phyloP scores from a whole-genome alignment of 805 yeast genomes.

The Danielozyma ontarioensis region DNA sequence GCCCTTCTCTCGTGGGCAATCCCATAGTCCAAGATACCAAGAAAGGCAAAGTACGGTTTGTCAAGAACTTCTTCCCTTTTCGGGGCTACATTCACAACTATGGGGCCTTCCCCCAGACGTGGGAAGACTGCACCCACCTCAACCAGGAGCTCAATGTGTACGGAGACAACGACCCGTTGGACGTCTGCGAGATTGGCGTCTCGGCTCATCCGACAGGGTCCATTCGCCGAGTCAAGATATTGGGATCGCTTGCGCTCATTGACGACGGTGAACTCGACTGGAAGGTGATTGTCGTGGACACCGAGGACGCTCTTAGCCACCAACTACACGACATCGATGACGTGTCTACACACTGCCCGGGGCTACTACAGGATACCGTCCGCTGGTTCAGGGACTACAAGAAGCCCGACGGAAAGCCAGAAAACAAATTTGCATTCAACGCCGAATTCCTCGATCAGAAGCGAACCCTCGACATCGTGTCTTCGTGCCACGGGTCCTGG shows the following conservation, averaged over 20 bases:
- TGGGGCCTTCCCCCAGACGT: conserved; percentile 96
- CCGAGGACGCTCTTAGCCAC: conserved; percentile 79
- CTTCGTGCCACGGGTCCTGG: conserved; percentile 87
- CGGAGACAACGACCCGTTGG: conserved; percentile 96
- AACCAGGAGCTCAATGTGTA: conserved; percentile 38
- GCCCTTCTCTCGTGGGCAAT: conserved; percentile 77
- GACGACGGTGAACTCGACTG: conserved; percentile 91
- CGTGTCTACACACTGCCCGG: conserved; percentile 86
- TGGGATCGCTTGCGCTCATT: conserved; percentile 91
- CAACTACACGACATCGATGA: conserved; percentile 88
- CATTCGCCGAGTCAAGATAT: conserved; percentile 82
- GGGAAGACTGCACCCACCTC: conserved; percentile 72
- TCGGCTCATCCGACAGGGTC: conserved; percentile 62
- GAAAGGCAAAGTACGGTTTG: conserved; percentile 94
- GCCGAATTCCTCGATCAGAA: conserved; percentile 86
- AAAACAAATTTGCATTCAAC: conserved; percentile 92
- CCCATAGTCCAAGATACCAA: conserved; percentile 97
- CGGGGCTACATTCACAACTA: conserved; percentile 98
- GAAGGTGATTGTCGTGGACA: conserved; percentile 86
- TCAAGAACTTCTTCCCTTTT: conserved; percentile 97
- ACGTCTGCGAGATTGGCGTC: conserved; percentile 87
- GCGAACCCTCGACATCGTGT: conserved; percentile 79
- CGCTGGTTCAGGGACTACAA: conserved; percentile 99
- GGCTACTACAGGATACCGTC: conserved; percentile 86
- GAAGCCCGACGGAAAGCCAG: conserved; percentile 96